phyloP scores from a whole-genome alignment of 169 alveolate genomes.

The Babesia caballi region DNA sequence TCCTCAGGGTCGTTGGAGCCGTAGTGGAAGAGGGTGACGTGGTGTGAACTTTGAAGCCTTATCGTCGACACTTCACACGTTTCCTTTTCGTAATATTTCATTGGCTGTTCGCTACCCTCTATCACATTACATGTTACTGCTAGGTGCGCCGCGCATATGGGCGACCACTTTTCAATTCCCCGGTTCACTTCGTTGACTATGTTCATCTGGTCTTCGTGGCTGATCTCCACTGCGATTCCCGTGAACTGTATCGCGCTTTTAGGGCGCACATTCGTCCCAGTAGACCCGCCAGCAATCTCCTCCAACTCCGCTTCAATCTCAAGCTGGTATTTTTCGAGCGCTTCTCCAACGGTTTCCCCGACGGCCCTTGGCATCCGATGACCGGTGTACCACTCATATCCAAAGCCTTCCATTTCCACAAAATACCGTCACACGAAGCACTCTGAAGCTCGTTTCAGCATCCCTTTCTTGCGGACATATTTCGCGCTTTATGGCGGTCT shows the following conservation, averaged over 20 bases:
- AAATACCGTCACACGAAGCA: background rate
- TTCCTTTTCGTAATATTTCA: background rate
- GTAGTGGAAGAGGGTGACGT: conserved; percentile 50
- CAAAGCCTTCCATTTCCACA: conserved; percentile 14
- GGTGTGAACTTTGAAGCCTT: conserved; percentile 30
- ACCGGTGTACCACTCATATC: conserved; percentile 32
- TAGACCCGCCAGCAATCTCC: background rate
- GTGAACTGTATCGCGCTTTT: conserved; percentile 7
- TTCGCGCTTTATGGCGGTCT: no score
- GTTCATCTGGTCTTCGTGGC: conserved; percentile 10
- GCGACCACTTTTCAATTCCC: conserved; percentile 29
- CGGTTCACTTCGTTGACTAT: conserved; percentile 8
- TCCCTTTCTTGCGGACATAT: no score
- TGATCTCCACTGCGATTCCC: conserved; percentile 11
- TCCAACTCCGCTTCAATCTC: background rate
- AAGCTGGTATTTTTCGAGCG: background rate
- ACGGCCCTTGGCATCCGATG: conserved; percentile 21
- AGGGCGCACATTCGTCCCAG: background rate
- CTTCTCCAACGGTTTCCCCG: background rate
- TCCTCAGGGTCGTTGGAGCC: background rate
- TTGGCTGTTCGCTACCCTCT: background rate
- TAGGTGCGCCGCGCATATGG: conserved; percentile 8
- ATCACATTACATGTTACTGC: background rate
- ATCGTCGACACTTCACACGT: conserved; percentile 23
- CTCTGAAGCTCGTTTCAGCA: no score